Evolutionary conservation across 805 yeast genomes (phyloP), one percentile per base, ranked within the genome.

Genomic region (Ogataea corticis): DNA sequence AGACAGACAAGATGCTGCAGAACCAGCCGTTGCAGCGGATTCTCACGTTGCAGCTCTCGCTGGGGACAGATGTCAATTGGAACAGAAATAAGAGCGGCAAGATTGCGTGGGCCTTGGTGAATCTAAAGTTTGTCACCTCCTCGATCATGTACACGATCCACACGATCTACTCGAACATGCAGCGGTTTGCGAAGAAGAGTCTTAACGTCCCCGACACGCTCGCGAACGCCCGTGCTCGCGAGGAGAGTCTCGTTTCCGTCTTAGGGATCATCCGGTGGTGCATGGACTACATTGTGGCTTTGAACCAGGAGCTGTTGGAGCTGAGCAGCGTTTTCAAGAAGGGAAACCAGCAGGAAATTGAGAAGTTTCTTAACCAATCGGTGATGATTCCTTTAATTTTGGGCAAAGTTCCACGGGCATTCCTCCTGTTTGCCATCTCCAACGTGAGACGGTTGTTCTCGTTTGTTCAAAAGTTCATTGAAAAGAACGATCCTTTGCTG

Each of bases 181-280:
- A 79, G 42, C 62, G 79, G 38, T 69, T 84, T 40, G 76, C 77
- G 45, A 81, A 80, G 54, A 80, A 80, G 52, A 78, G 77, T 31
- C 71, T 65, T 12, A 73, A 75, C 4, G 59, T 70, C 2, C 73
- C 75, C 30, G 85, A 82, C 49, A 71, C 71, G 15, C 59, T 64
- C 9, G 55, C 58, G 5, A 65, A 66, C 37, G 62, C 72, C 42
- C 47, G 57, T 56, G 50, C 77, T 58, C 71, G 89, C 52, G 83
- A 83, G 30, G 90, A 85, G 54, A 72, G 80, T 49, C 72, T 85
- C 3, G 69, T 83, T 54, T 73, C 80, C 14, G 70, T 82, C 10
- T 65, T 87, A n/a, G 97, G 97, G 0, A 79, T 85, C 32, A 80
- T 86, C 7, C 79, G 88, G 56, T 92, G 97, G 97, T 77, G 87